Conservation (phyloP, 306 rosid species). For the Trifolium subterraneum region DNA sequence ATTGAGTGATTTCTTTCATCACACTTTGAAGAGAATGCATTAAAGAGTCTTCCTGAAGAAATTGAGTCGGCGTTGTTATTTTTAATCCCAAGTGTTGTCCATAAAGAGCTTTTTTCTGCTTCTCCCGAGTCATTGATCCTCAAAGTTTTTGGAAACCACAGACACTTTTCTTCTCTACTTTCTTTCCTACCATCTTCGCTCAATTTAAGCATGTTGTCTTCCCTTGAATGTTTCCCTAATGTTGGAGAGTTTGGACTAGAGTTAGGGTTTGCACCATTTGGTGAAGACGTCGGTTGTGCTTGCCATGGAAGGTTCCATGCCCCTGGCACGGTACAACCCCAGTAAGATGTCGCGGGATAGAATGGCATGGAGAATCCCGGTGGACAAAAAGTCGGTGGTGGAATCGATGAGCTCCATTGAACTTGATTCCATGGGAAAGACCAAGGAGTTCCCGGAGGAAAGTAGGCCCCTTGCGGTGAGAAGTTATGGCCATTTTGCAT, state of each 20-base stretch:
- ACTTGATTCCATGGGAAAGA: constrained; percentile 64
- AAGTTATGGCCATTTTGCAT: constrained; percentile 46
- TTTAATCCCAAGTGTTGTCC: constrained; percentile 66
- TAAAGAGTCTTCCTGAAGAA: constrained; percentile 53
- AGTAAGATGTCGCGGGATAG: constrained; percentile 64
- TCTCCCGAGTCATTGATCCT: constrained; percentile 71
- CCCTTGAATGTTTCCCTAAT: constrained; percentile 83
- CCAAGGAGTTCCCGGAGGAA: constrained; percentile 64
- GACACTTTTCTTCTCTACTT: constrained; percentile 43
- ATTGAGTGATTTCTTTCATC: constrained; percentile 45
- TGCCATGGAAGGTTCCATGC: constrained; percentile 58
- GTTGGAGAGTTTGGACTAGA: constrained; percentile 50
- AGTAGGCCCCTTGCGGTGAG: constrained; percentile 60
- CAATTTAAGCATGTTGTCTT: constrained; percentile 48
- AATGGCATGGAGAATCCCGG: constrained; percentile 64
- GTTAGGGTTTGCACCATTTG: constrained; percentile 42
- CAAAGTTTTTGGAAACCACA: constrained; percentile 66
- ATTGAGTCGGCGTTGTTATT: constrained; percentile 48
- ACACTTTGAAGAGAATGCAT: constrained; percentile 56
- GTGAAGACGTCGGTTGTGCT: constrained; percentile 50
- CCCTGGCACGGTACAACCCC: constrained; percentile 65
- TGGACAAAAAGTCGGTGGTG: constrained; percentile 57
- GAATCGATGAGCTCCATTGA: constrained; percentile 59
- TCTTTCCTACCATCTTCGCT: constrained; percentile 42
- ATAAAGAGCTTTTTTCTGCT: constrained; percentile 64